Evolutionary conservation across 1,139 yeast species (phyloP).

Genomic region (Diutina neorugosa): DNA sequence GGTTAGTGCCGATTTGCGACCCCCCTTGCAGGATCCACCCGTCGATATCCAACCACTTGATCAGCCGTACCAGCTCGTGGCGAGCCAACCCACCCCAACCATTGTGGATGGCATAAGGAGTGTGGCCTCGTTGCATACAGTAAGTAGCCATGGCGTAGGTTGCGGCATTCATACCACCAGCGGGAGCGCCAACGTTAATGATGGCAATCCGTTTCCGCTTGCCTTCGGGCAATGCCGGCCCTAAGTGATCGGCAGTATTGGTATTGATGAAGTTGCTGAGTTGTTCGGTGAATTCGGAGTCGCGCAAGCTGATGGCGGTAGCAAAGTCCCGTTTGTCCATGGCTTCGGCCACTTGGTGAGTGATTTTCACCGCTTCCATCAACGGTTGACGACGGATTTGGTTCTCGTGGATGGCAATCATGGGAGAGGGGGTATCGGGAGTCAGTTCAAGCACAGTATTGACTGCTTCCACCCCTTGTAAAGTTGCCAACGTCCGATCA

Average conservation of each 20-base stretch:
- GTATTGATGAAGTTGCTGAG: constrained; percentile 60
- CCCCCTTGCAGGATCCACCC: constrained; percentile 72
- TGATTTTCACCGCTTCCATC: constrained; percentile 59
- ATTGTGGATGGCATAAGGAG: constrained; percentile 59
- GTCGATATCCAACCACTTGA: constrained; percentile 59
- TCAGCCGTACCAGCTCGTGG: constrained; percentile 52
- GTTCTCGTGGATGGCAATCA: constrained; percentile 64
- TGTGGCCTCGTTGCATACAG: constrained; percentile 68
- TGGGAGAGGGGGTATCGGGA: constrained; percentile 64
- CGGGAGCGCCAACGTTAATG: constrained; percentile 74
- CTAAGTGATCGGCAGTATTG: constrained; percentile 61
- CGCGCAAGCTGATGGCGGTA: constrained; percentile 55
- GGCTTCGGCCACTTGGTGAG: constrained; percentile 60
- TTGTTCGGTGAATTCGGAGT: constrained; percentile 62
- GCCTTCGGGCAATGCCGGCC: constrained; percentile 39
- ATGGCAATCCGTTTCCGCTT: constrained; percentile 62
- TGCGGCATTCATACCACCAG: constrained; percentile 72
- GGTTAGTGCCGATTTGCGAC: constrained; percentile 72
- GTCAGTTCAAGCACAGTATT: constrained; percentile 60
- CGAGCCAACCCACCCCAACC: constrained; percentile 71
- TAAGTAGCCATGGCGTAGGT: constrained; percentile 65
- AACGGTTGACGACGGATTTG: constrained; percentile 58
- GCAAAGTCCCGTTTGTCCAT: constrained; percentile 50
- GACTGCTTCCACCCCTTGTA: constrained; percentile 80
- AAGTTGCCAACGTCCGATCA: constrained; percentile 62